phyloP scores from a whole-genome alignment of 164 flowering plant species.

The Liquidambar formosana region DNA sequence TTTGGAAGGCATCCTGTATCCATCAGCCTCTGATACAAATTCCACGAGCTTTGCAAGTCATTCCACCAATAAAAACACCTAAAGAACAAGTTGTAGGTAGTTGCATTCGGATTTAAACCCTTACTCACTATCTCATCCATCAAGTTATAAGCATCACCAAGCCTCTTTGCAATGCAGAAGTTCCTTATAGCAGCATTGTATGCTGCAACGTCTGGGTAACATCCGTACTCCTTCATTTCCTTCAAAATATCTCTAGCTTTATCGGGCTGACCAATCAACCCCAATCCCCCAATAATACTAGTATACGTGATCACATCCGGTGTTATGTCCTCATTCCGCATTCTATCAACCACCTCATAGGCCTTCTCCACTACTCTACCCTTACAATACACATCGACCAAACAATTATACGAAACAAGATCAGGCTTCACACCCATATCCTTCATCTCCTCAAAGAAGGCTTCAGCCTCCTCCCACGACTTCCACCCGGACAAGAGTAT shows the following conservation, averaged over 20 bases:
- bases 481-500: constrained; percentile 86
- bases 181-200: constrained; percentile 85
- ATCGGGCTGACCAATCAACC: constrained; percentile 87
- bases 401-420: constrained; percentile 76
- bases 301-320: constrained; percentile 83
- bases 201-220: constrained; percentile 85
- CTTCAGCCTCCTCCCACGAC: constrained; percentile 77
- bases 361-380: constrained; percentile 69
- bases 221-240: constrained; percentile 86
- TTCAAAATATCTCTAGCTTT: constrained; percentile 72
- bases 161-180: constrained; percentile 80
- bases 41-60: constrained; percentile 66
- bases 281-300: constrained; percentile 82
- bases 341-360: constrained; percentile 49
- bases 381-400: constrained; percentile 87
- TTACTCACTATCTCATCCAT: constrained; percentile 72
- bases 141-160: constrained; percentile 61
- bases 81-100: constrained; percentile 77
- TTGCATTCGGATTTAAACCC: constrained; percentile 75
- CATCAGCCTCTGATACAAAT: constrained; percentile 75
- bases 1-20: constrained; percentile 69
- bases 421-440: constrained; percentile 74
- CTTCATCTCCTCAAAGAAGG: constrained; percentile 72
- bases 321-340: constrained; percentile 50
- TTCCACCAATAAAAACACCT: constrained; percentile 69